Evolutionary conservation across 192 early-diverging fungal genomes (phyloP).

Genomic region (Podochytrium sp.): DNA sequence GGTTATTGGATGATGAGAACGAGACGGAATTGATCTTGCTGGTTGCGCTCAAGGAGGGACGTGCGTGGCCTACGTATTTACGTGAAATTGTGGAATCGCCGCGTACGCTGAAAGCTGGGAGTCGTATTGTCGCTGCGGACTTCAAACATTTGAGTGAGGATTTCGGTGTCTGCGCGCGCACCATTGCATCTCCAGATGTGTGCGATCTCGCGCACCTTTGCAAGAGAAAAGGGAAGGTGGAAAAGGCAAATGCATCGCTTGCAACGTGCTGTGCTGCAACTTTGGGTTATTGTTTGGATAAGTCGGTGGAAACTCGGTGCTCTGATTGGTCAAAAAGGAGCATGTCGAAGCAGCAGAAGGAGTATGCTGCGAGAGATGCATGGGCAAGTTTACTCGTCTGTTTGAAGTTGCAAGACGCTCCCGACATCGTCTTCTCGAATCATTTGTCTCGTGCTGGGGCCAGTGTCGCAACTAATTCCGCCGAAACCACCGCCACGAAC

Average conservation of each 20-base stretch:
- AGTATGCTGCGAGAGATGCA: not conserved
- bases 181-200: slow-evolving; percentile 81
- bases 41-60: no score
- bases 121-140: no score
- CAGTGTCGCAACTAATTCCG: no score
- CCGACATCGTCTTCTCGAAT: not conserved
- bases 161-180: slow-evolving; percentile 97
- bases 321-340: not conserved
- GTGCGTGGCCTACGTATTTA: no score
- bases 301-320: not conserved
- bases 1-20: no score
- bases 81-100: no score
- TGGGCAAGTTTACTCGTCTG: not conserved
- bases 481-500: no score
- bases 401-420: not conserved
- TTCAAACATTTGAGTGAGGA: no score
- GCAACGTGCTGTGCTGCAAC: not conserved
- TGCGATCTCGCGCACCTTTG: not conserved
- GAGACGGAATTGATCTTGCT: no score
- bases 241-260: not conserved
- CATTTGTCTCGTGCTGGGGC: not conserved
- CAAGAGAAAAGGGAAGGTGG: not conserved
- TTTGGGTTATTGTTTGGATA: not conserved
- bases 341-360: not conserved
- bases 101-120: no score